These are phyloP conservation scores for Phialocephala subalpina DNA, from an alignment of 2,329 filamentous ascomycete genomes.

Conservation along the genomic window DNA sequence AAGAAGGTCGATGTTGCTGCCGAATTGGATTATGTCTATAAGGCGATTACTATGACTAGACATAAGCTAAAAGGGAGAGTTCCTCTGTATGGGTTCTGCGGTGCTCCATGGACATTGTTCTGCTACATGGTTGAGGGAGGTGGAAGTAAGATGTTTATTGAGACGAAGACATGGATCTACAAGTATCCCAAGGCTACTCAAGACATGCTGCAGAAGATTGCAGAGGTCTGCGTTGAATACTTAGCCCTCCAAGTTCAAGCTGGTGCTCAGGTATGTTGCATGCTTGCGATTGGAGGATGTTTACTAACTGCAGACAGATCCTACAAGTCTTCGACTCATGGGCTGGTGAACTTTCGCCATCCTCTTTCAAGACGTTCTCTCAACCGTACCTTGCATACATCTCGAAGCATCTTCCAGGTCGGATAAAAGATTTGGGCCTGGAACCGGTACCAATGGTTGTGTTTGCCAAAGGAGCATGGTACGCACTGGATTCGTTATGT, in stretches of 20 bases:
- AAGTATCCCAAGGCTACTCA: conserved; percentile 84
- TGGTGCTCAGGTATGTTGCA: conserved; percentile 76
- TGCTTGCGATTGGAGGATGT: conserved; percentile 1
- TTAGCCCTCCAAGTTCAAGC: conserved; percentile 91
- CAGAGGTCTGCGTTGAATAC: conserved; percentile 94
- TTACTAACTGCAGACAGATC: conserved; percentile 59
- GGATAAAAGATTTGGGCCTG: conserved; percentile 76
- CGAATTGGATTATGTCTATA: conserved; percentile 93
- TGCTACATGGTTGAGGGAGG: conserved; percentile 99
- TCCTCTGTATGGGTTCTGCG: conserved; percentile 94
- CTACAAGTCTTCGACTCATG: conserved; percentile 98
- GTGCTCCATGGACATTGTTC: conserved; percentile 94
- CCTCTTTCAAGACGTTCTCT: conserved; percentile 83
- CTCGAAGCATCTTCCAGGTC: conserved; percentile 78
- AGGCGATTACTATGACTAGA: conserved; percentile 90
- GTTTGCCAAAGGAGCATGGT: conserved; percentile 98
- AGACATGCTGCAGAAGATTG: conserved; percentile 86
- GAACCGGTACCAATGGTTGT: conserved; percentile 94
- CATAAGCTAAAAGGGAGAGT: conserved; percentile 88
- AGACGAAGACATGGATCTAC: conserved; percentile 97
- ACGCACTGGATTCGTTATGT: conserved; percentile 87
- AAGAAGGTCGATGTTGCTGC: conserved; percentile 83
- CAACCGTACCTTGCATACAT: conserved; percentile 89
- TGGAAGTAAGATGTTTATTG: conserved; percentile 91
- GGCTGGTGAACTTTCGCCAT: conserved; percentile 91